Percentiles rank a stretch among this genome's conserved stretches.
Conservation (phyloP, 257 asterid genomes). For the Nicotiana obtusifolia region DNA sequence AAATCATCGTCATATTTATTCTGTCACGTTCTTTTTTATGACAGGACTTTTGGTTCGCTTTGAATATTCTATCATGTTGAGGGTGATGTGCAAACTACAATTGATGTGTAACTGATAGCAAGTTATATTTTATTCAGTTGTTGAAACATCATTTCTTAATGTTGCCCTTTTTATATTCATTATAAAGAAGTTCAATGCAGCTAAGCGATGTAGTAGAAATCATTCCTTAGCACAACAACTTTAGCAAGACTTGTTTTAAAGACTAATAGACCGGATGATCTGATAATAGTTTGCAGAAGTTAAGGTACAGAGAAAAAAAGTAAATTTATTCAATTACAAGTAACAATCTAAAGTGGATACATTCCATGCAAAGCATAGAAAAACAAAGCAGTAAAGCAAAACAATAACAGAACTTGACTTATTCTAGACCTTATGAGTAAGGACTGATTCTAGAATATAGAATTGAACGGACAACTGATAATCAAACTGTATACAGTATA, state of each 20-base stretch:
- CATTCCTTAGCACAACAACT: background rate
- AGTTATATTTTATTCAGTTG: background rate
- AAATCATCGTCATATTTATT: no score
- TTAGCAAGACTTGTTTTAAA: background rate
- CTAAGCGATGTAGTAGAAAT: background rate
- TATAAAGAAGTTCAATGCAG: background rate
- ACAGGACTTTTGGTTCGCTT: constrained; percentile 39
- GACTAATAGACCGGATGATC: background rate
- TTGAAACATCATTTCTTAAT: background rate
- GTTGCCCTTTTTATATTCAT: background rate
- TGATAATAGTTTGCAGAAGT: background rate
- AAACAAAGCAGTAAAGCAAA: background rate
- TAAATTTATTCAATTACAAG: background rate
- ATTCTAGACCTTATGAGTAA: no score
- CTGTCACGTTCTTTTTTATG: background rate
- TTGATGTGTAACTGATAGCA: background rate
- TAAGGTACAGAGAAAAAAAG: background rate
- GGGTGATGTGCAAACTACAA: background rate
- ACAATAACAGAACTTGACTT: background rate
- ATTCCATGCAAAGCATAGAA: background rate
- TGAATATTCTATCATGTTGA: constrained; percentile 34
- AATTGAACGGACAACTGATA: background rate
- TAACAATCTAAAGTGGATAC: background rate
- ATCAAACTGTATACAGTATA: no score
- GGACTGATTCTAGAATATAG: no score